Evolutionary conservation across 768 basidiomycete species (phyloP).

Genomic region (Rhodotorula sphaerocarpa): DNA sequence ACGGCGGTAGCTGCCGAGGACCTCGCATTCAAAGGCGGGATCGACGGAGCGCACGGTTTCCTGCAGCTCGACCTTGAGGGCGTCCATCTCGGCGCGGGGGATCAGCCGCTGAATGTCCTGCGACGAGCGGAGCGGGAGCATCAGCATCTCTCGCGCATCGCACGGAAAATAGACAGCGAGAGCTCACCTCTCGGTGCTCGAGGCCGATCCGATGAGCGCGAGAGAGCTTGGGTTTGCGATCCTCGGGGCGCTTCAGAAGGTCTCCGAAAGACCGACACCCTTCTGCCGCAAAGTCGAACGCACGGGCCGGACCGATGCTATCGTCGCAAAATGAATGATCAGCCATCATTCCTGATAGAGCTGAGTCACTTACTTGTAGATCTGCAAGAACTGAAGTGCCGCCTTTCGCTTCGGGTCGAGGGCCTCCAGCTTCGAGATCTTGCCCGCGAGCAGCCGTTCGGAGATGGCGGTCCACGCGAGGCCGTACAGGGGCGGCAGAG

Average conservation of each 20-base stretch:
- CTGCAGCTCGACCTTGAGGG: constrained; percentile 15
- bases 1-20: constrained; percentile 32
- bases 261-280: constrained; percentile 20
- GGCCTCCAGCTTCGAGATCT: neutral
- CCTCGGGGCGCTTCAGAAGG: neutral
- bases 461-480: constrained; percentile 14
- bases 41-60: constrained; percentile 12
- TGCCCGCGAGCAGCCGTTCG: constrained; percentile 4
- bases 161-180: neutral
- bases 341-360: neutral
- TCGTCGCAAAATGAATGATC: neutral
- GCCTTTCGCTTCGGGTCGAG: constrained; percentile 5
- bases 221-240: constrained; percentile 17
- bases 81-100: constrained; percentile 27
- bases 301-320: constrained; percentile 27
- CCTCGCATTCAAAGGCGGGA: constrained; percentile 21
- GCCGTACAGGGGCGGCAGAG: constrained; percentile 8
- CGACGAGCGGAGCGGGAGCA: neutral
- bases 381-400: constrained; percentile 4
- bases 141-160: neutral
- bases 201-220: constrained; percentile 32
- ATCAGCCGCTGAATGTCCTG: constrained; percentile 33
- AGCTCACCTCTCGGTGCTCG: constrained; percentile 20
- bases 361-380: constrained; percentile 4
- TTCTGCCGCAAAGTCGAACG: constrained; percentile 8